A percentile compares a stretch with the other conserved stretches of the same genome.
Conservation (phyloP, 352 stramenopile genomes). For the Globisporangium irregulare region DNA sequence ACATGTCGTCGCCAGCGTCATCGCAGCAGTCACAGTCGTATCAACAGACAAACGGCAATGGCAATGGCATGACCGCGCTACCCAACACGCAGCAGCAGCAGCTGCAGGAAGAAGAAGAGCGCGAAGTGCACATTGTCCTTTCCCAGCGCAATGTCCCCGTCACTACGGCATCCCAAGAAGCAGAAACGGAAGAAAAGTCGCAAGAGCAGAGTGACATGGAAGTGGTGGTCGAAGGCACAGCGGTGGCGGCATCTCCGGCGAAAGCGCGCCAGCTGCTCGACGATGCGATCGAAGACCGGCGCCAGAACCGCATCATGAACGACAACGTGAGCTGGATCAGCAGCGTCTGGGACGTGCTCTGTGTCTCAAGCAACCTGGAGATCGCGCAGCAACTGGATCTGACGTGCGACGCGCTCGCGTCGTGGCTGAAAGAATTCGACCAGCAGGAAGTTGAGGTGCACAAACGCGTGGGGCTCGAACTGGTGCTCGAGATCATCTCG, state of each 20-base stretch:
- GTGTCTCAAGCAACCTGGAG: slow-evolving; percentile 29
- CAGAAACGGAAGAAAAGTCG: background rate
- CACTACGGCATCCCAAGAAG: background rate
- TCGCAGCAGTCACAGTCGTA: background rate
- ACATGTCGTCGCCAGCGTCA: slow-evolving; percentile 4
- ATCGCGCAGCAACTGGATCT: slow-evolving; percentile 36
- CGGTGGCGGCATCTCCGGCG: background rate
- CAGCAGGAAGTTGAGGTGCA: background rate
- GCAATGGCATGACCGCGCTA: background rate
- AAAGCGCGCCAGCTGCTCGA: slow-evolving; percentile 13
- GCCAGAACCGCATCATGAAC: slow-evolving; percentile 9
- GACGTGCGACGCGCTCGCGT: slow-evolving; percentile 33
- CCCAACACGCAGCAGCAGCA: background rate
- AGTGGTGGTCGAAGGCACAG: background rate
- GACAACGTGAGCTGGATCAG: slow-evolving; percentile 27
- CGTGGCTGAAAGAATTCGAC: slow-evolving; percentile 26
- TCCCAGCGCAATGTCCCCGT: slow-evolving; percentile 5
- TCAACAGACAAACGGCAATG: background rate
- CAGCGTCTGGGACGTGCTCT: slow-evolving; percentile 28
- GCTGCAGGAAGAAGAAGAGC: background rate
- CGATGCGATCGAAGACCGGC: slow-evolving; percentile 27
- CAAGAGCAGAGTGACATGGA: background rate
- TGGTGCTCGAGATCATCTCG: slow-evolving; percentile 20
- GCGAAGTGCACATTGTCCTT: slow-evolving; percentile 8
- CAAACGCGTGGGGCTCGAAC: slow-evolving; percentile 19